Evolutionary conservation across 2,329 filamentous ascomycete species (phyloP).

Genomic region (Paraphoma sp.): DNA sequence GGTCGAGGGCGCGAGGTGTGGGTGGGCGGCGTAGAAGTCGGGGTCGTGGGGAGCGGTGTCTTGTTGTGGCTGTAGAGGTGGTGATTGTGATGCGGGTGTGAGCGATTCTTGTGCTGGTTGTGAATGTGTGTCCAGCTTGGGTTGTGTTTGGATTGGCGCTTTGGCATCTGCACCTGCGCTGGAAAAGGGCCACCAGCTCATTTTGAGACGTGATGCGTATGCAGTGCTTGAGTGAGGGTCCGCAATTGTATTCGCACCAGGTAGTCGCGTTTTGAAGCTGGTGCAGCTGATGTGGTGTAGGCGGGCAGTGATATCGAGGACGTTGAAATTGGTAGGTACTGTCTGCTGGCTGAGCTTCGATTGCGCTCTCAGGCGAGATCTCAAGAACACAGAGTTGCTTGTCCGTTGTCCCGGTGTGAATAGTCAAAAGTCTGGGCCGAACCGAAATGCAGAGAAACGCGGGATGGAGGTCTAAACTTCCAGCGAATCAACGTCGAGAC

Average conservation of each 20-base stretch:
- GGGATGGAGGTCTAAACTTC: conserved; percentile 15
- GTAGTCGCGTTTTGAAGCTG: too few species aligned
- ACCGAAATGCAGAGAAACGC: conserved; percentile 8
- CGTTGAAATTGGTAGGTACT: too few species aligned
- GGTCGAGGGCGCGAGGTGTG: conserved; percentile 51
- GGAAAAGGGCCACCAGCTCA: conserved; percentile 35
- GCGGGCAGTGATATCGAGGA: too few species aligned
- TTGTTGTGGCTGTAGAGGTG: conserved; percentile 9
- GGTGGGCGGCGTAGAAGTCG: conserved; percentile 62
- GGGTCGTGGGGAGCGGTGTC: conserved; percentile 55
- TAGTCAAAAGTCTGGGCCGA: too few species aligned
- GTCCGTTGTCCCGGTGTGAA: too few species aligned
- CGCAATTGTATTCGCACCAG: background rate
- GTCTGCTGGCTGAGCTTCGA: too few species aligned
- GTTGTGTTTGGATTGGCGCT: conserved; percentile 13
- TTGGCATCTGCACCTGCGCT: conserved; percentile 20
- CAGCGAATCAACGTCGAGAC: conserved; percentile 28
- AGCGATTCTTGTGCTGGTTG: conserved; percentile 20
- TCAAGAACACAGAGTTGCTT: too few species aligned
- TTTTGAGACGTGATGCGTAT: conserved; percentile 9
- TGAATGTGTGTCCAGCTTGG: conserved; percentile 8
- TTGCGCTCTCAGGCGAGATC: too few species aligned
- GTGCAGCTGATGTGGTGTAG: too few species aligned
- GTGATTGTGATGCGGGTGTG: conserved; percentile 23
- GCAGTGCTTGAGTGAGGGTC: background rate